Percentiles rank a stretch among this genome's conserved stretches.
These are phyloP conservation scores for Byssoonygena ceratinophila DNA, from an alignment of 2,329 filamentous ascomycete genomes.

Conservation along the genomic window DNA sequence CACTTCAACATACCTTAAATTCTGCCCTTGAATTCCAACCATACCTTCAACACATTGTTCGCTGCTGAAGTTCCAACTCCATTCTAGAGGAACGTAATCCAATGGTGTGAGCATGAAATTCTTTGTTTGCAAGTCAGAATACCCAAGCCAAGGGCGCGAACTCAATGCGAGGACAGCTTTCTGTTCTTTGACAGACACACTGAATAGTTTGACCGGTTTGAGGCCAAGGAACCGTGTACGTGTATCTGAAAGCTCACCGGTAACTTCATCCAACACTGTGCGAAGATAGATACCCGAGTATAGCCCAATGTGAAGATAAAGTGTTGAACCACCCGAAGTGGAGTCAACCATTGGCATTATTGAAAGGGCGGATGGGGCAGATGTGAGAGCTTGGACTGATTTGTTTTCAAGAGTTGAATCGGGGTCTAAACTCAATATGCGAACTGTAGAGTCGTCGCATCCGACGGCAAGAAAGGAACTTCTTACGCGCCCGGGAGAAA, in stretches of 20 bases:
- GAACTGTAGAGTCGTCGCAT: constrained; percentile 91
- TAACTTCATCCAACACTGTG: constrained; percentile 88
- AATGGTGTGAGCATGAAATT: constrained; percentile 87
- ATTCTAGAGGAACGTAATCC: constrained; percentile 78
- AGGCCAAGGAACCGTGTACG: constrained; percentile 88
- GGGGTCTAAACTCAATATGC: constrained; percentile 79
- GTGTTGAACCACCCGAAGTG: constrained; percentile 71
- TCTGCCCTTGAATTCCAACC: constrained; percentile 84
- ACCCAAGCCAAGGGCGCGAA: constrained; percentile 91
- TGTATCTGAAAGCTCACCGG: constrained; percentile 89
- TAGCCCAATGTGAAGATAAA: constrained; percentile 92
- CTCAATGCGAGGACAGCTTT: constrained; percentile 81
- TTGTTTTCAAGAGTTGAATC: constrained; percentile 87
- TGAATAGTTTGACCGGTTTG: constrained; percentile 79
- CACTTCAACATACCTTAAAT: constrained; percentile 56
- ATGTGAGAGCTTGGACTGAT: constrained; percentile 85
- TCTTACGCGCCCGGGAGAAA: constrained; percentile 77
- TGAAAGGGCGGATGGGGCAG: constrained; percentile 73
- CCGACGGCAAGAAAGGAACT: constrained; percentile 93
- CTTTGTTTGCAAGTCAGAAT: constrained; percentile 76
- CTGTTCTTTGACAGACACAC: constrained; percentile 76
- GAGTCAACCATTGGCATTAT: constrained; percentile 97
- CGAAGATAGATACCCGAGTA: constrained; percentile 92
- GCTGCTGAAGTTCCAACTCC: constrained; percentile 93
- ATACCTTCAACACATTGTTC: constrained; percentile 89